Conservation (phyloP, 371 early-diverging fungal genomes). For the Mucor circinelloides region DNA sequence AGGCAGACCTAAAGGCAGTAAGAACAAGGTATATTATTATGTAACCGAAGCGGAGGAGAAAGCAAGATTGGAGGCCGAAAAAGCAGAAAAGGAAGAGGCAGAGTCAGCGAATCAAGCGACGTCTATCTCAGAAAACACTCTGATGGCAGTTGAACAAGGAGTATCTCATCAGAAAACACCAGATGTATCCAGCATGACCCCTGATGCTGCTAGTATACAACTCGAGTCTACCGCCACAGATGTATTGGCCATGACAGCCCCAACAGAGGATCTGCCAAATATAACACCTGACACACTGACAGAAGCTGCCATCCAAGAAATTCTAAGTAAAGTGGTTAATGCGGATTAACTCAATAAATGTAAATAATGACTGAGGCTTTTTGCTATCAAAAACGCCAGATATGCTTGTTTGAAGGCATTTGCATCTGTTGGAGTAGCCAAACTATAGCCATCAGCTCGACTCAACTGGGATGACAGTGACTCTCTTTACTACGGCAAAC, state of each 20-base stretch:
- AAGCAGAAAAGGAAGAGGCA: background rate
- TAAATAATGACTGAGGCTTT: background rate
- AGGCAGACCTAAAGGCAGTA: background rate
- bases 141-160: too few species aligned
- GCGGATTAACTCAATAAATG: background rate
- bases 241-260: background rate
- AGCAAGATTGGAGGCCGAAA: background rate
- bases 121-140: too few species aligned
- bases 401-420: too few species aligned
- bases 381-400: too few species aligned
- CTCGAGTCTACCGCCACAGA: background rate
- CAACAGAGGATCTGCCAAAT: background rate
- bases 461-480: background rate
- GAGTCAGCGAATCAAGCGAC: background rate
- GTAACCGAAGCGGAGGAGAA: background rate
- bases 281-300: background rate
- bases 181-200: too few species aligned
- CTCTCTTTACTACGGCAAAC: background rate
- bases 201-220: background rate
- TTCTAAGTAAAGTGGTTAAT: background rate
- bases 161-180: background rate
- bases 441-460: too few species aligned
- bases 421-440: too few species aligned
- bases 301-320: background rate
- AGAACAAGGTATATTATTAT: background rate